These are phyloP conservation scores for Cytospora mali DNA, from an alignment of 2,329 filamentous ascomycete species.

Conservation along the genomic window DNA sequence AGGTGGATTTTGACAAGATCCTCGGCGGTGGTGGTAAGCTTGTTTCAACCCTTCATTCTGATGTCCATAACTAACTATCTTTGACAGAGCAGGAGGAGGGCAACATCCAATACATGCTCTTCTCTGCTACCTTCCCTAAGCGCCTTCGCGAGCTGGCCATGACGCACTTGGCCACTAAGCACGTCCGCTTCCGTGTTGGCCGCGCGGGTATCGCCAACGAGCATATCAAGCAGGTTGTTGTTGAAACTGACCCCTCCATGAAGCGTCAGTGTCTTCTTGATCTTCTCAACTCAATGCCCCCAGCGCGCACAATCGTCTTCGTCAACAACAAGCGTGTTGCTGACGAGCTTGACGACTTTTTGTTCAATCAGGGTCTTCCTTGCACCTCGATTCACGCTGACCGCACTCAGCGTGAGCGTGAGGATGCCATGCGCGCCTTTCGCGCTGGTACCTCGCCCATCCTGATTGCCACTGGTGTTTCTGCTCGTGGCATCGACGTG, in stretches of 20 bases:
- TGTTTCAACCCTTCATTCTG: not conserved
- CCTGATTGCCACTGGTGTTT: conserved; percentile 82
- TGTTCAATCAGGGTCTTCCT: conserved; percentile 79
- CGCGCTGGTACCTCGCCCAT: conserved; percentile 74
- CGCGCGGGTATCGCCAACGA: conserved; percentile 79
- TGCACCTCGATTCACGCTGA: conserved; percentile 87
- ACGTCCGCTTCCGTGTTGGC: conserved; percentile 82
- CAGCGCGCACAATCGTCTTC: conserved; percentile 84
- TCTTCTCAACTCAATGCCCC: conserved; percentile 69
- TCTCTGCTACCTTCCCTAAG: conserved; percentile 93
- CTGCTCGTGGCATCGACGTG: conserved; percentile 87
- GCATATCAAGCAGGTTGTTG: conserved; percentile 80
- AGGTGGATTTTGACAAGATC: conserved; percentile 72
- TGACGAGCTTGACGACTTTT: conserved; percentile 83
- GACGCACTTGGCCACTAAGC: conserved; percentile 71
- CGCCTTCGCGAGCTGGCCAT: conserved; percentile 74
- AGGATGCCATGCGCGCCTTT: conserved; percentile 88
- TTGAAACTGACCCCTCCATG: conserved; percentile 63
- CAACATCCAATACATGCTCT: conserved; percentile 74
- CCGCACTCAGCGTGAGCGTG: conserved; percentile 86
- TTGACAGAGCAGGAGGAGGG: conserved; percentile 72
- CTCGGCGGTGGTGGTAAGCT: conserved; percentile 77
- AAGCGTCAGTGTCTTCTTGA: conserved; percentile 76
- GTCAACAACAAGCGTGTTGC: conserved; percentile 79
- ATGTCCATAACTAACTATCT: conserved; percentile 31